phyloP scores from a whole-genome alignment of 768 basidiomycete genomes.

The Auriscalpium vulgare region DNA sequence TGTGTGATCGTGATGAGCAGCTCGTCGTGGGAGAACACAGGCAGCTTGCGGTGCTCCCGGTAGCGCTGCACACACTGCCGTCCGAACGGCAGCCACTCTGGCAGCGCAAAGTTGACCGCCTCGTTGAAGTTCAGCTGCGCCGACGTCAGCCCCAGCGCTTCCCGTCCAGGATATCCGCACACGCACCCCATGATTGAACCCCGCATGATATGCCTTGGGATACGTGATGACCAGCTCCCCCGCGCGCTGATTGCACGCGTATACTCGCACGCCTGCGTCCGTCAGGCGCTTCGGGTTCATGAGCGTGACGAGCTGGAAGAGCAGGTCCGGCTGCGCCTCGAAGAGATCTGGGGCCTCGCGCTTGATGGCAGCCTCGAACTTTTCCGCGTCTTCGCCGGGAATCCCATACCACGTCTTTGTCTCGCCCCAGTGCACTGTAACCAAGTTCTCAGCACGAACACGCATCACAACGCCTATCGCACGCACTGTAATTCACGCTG shows the following conservation, averaged over 20 bases:
- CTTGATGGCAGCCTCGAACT: constrained; percentile 94
- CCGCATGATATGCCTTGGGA: constrained; percentile 96
- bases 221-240: constrained; percentile 98
- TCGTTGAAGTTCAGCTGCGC: constrained; percentile 94
- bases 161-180: background rate
- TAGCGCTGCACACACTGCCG: constrained; percentile 87
- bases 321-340: constrained; percentile 92
- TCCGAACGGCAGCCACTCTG: constrained; percentile 88
- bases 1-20: constrained; percentile 96
- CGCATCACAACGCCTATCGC: background rate
- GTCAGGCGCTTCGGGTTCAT: constrained; percentile 89
- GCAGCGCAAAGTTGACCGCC: constrained; percentile 96
- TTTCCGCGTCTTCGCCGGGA: constrained; percentile 90
- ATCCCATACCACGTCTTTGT: constrained; percentile 99
- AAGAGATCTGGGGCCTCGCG: constrained; percentile 96
- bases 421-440: constrained; percentile 94
- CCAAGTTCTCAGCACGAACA: constrained; percentile 6
- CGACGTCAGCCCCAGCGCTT: constrained; percentile 8
- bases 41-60: constrained; percentile 82
- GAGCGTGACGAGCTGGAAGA: constrained; percentile 95
- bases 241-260: constrained; percentile 91
- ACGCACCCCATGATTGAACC: constrained; percentile 96
- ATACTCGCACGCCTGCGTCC: constrained; percentile 86
- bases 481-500: constrained; percentile 86
- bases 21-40: constrained; percentile 98